Conservation (phyloP, 257 asterid species). For the Sherardia arvensis region DNA sequence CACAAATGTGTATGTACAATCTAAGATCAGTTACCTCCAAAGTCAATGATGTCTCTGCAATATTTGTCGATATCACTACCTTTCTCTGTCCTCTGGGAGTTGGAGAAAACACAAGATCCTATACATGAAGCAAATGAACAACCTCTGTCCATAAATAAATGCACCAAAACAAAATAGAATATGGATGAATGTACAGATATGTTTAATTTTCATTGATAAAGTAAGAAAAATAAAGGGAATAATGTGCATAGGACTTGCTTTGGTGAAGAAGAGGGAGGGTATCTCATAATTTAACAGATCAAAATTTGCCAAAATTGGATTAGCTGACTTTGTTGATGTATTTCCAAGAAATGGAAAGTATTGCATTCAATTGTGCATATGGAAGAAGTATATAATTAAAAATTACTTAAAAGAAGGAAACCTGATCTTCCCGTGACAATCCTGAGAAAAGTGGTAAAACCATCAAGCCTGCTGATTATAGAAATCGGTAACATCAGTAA, state of each 20-base stretch:
- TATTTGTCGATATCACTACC: slow-evolving; percentile 86
- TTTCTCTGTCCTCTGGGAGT: slow-evolving; percentile 95
- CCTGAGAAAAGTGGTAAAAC: slow-evolving; percentile 89
- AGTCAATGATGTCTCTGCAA: slow-evolving; percentile 98
- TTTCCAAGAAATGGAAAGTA: background rate
- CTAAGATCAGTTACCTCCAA: slow-evolving; percentile 47
- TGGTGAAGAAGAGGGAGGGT: background rate
- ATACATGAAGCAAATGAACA: slow-evolving; percentile 11
- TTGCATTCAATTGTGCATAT: background rate
- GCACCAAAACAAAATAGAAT: background rate
- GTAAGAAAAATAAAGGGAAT: background rate
- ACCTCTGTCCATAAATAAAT: background rate
- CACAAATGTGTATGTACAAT: background rate
- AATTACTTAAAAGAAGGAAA: slow-evolving; percentile 11
- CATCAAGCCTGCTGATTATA: slow-evolving; percentile 51
- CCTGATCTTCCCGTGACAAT: slow-evolving; percentile 91
- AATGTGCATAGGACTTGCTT: background rate
- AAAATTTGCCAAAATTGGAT: background rate
- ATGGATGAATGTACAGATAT: background rate
- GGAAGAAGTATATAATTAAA: background rate
- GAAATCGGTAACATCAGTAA: slow-evolving; percentile 5
- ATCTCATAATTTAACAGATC: background rate
- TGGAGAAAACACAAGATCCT: slow-evolving; percentile 92
- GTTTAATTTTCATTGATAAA: background rate
- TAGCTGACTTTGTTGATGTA: background rate